Percentiles rank a stretch among this genome's conserved stretches.
Evolutionary conservation across 2,329 filamentous ascomycete species (phyloP).

Genomic region (Moelleriella libera): DNA sequence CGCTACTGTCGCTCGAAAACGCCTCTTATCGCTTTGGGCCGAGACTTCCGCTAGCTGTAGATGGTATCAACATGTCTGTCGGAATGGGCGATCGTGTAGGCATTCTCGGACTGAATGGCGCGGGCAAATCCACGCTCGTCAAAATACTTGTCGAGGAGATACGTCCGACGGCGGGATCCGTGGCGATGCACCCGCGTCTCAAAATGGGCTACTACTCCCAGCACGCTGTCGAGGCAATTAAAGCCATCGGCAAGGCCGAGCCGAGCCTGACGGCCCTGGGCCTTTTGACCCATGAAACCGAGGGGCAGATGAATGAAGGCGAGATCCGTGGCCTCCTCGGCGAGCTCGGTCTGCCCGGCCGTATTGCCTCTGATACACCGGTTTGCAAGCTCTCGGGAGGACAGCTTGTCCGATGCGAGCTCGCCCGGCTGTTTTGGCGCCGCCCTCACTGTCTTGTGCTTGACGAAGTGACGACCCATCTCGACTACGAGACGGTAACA

Average conservation of each 20-base stretch:
- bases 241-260: constrained; percentile 32
- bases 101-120: constrained; percentile 65
- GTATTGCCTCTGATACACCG: constrained; percentile 59
- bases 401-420: constrained; percentile 52
- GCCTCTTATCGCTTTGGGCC: constrained; percentile 49
- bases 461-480: constrained; percentile 73
- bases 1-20: constrained; percentile 58
- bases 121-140: constrained; percentile 69
- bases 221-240: constrained; percentile 58
- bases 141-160: constrained; percentile 51
- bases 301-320: constrained; percentile 45
- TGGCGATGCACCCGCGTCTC: constrained; percentile 53
- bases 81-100: constrained; percentile 62
- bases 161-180: constrained; percentile 43
- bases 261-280: constrained; percentile 48
- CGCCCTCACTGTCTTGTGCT: constrained; percentile 61
- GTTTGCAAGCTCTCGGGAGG: constrained; percentile 64
- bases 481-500: constrained; percentile 69
- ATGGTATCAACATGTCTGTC: constrained; percentile 53
- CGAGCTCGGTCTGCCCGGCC: constrained; percentile 55
- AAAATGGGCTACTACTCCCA: constrained; percentile 69
- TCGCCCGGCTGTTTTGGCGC: constrained; percentile 55
- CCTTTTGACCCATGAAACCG: constrained; percentile 42
- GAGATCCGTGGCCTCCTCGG: constrained; percentile 52
- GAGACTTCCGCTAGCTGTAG: constrained; percentile 30